Evolutionary conservation across 2,329 filamentous ascomycete species (phyloP).

Genomic region (Aspergillus sp.): DNA sequence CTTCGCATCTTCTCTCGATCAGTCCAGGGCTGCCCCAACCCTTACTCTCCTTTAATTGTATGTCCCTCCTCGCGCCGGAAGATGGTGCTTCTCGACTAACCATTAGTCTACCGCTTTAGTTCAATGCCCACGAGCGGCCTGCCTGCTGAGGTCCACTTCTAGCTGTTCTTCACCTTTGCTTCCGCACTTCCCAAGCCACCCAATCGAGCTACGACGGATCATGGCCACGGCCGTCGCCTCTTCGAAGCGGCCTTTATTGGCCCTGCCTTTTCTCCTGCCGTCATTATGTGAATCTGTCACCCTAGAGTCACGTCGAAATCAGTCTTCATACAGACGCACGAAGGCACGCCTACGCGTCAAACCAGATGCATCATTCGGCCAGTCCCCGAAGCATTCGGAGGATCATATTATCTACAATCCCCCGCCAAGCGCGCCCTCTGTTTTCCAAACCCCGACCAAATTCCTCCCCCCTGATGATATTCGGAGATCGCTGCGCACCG

Average conservation of each 20-base stretch:
- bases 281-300: constrained; percentile 25
- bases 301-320: constrained; percentile 31
- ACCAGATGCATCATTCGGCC: constrained; percentile 43
- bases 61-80: too few species aligned
- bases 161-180: background rate
- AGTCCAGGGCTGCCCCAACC: too few species aligned
- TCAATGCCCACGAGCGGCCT: background rate
- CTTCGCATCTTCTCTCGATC: too few species aligned
- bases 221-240: constrained; percentile 23
- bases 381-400: constrained; percentile 26
- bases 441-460: constrained; percentile 55
- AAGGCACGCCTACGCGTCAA: constrained; percentile 43
- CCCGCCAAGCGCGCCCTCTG: constrained; percentile 52
- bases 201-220: constrained; percentile 3
- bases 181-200: background rate
- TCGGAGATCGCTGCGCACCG: constrained; percentile 40
- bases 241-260: constrained; percentile 25
- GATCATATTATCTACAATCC: constrained; percentile 58
- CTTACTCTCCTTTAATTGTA: background rate
- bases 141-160: background rate
- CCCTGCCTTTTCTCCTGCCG: constrained; percentile 32
- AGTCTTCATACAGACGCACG: constrained; percentile 43
- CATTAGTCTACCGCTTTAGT: background rate
- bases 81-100: background rate
- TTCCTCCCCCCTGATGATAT: constrained; percentile 54